These are phyloP conservation scores for Coprinopsis sp. DNA, from an alignment of 768 basidiomycete species.

Conservation along the genomic window DNA sequence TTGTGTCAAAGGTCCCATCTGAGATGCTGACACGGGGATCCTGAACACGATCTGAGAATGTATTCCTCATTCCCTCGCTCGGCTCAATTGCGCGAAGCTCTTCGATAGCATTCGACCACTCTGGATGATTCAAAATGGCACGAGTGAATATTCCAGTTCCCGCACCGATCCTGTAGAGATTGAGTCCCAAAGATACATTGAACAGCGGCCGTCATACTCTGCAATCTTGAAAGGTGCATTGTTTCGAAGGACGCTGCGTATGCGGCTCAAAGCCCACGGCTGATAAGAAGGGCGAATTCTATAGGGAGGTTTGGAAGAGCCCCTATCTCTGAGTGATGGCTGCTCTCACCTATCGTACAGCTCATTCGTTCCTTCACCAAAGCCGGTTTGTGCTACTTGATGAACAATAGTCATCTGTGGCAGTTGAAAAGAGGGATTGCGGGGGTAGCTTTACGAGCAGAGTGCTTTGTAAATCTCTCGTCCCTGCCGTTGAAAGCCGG, in stretches of 20 bases:
- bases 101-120: constrained; percentile 46
- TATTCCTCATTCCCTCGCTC: constrained; percentile 77
- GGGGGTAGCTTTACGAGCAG: too few relatives aligned
- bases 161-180: constrained; percentile 60
- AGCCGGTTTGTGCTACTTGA: constrained; percentile 64
- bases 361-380: constrained; percentile 77
- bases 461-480: too few relatives aligned
- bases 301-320: background rate
- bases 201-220: constrained; percentile 40
- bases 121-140: constrained; percentile 62
- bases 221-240: constrained; percentile 52
- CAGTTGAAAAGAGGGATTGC: too few relatives aligned
- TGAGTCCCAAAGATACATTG: constrained; percentile 1
- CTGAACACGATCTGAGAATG: constrained; percentile 52
- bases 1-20: constrained; percentile 71
- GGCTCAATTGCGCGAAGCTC: constrained; percentile 76
- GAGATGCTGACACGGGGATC: constrained; percentile 48
- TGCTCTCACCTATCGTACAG: constrained; percentile 62
- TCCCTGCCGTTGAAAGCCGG: too few relatives aligned
- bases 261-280: constrained; percentile 49
- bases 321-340: background rate
- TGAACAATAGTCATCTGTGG: constrained; percentile 57
- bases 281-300: constrained; percentile 87
- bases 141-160: constrained; percentile 91
- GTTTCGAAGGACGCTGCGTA: constrained; percentile 43